A percentile compares a stretch with the other conserved stretches of the same genome.
Conservation (phyloP, 768 basidiomycete genomes). For the Russula dissimulans region DNA sequence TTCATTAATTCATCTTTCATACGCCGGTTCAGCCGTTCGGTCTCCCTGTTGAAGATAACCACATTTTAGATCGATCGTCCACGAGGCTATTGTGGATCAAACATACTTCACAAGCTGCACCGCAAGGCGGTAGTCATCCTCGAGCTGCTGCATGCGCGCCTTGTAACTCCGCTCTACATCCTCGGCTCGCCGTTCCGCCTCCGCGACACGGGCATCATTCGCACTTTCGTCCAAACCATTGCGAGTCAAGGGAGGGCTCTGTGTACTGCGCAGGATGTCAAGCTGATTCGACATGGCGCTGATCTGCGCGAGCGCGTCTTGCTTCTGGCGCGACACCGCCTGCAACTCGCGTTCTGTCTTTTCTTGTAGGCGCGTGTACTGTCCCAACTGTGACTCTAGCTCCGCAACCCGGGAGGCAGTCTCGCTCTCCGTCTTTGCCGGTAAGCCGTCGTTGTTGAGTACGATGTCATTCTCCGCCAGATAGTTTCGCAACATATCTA, state of each 20-base stretch:
- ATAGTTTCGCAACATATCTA: constrained; percentile 75
- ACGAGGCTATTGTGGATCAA: constrained; percentile 19
- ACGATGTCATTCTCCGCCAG: constrained; percentile 82
- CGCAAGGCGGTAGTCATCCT: constrained; percentile 92
- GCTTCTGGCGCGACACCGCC: constrained; percentile 52
- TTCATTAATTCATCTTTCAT: constrained; percentile 94
- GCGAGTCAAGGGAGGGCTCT: constrained; percentile 37
- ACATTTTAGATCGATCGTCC: constrained; percentile 16
- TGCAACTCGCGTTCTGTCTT: constrained; percentile 68
- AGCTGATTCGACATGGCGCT: constrained; percentile 55
- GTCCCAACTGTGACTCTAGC: constrained; percentile 69
- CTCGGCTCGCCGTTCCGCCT: constrained; percentile 69
- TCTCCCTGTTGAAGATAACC: constrained; percentile 51
- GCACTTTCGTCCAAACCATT: constrained; percentile 27
- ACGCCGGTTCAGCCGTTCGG: constrained; percentile 94
- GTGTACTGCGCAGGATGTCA: constrained; percentile 51
- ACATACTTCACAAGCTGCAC: constrained; percentile 95
- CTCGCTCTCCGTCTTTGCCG: constrained; percentile 32
- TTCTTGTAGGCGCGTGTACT: constrained; percentile 64
- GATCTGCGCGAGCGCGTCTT: constrained; percentile 66
- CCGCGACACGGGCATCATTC: constrained; percentile 42
- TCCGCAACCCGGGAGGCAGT: constrained; percentile 49
- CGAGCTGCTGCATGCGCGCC: constrained; percentile 76
- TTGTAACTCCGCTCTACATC: constrained; percentile 75
- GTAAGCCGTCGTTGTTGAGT: constrained; percentile 62